Percentiles rank a stretch among this genome's conserved stretches.
Evolutionary conservation across 169 alveolate genomes (phyloP).

Genomic region (Amoebophrya sp.): DNA sequence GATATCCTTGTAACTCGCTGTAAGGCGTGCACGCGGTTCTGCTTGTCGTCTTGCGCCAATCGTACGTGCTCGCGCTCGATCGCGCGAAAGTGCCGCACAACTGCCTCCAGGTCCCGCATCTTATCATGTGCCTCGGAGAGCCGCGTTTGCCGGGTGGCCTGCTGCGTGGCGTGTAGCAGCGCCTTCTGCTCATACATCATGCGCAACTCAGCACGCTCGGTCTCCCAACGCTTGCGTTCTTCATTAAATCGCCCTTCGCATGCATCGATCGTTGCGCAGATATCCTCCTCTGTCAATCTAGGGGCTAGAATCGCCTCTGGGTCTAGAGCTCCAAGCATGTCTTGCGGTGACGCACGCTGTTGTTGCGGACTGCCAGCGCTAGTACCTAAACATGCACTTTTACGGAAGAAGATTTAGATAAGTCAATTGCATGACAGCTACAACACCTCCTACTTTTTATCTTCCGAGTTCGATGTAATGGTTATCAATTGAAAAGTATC

Average conservation of each 20-base stretch:
- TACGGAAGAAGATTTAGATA: too few relatives aligned
- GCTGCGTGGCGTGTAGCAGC: conserved; percentile 10
- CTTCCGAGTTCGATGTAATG: too few relatives aligned
- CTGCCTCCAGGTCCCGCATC: neutral
- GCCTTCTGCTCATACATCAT: conserved; percentile 10
- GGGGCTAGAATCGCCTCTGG: neutral
- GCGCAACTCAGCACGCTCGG: conserved; percentile 16
- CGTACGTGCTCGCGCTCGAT: neutral
- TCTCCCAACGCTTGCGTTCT: neutral
- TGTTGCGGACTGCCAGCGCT: too few relatives aligned
- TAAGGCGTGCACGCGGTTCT: neutral
- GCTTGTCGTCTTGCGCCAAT: neutral
- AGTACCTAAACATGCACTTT: too few relatives aligned
- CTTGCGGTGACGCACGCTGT: too few relatives aligned
- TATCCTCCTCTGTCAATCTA: neutral
- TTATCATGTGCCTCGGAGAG: neutral
- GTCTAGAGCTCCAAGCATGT: too few relatives aligned
- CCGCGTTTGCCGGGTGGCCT: neutral
- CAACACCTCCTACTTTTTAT: too few relatives aligned
- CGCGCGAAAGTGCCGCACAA: neutral
- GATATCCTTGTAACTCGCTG: neutral
- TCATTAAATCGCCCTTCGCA: neutral
- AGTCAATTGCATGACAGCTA: too few relatives aligned
- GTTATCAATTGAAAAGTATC: too few relatives aligned
- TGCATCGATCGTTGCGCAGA: neutral